These are phyloP conservation scores for Phialocephala sp. DNA, from an alignment of 2,329 filamentous ascomycete genomes.

Conservation along the genomic window DNA sequence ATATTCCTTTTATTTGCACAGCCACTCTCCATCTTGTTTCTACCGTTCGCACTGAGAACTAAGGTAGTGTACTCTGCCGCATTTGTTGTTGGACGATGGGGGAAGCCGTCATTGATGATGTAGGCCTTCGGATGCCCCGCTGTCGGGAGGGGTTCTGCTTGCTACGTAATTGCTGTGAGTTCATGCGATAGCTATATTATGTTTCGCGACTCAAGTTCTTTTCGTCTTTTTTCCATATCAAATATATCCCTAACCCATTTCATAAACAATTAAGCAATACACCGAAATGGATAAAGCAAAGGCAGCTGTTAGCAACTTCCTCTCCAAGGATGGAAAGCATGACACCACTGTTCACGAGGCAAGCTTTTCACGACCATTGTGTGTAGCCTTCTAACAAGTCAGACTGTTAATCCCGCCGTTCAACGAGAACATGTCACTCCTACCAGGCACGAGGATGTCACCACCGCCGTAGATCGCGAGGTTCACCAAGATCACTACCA, in stretches of 20 bases:
- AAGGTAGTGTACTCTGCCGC: not conserved
- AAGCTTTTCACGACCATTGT: slow-evolving; percentile 5
- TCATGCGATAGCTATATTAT: slow-evolving; percentile 11
- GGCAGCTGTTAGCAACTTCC: slow-evolving; percentile 64
- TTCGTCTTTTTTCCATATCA: not conserved
- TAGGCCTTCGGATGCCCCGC: slow-evolving; percentile 22
- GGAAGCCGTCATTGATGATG: slow-evolving; percentile 37
- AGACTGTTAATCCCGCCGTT: slow-evolving; percentile 62
- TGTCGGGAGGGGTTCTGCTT: not conserved
- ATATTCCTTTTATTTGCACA: not conserved
- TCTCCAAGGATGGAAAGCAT: slow-evolving; percentile 65
- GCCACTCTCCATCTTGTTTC: not conserved
- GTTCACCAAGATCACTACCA: slow-evolving; percentile 76
- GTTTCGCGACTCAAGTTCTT: slow-evolving; percentile 1
- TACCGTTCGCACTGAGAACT: not conserved
- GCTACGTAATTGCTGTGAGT: slow-evolving; percentile 23
- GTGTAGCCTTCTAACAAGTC: not conserved
- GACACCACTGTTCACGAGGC: slow-evolving; percentile 73
- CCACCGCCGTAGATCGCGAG: slow-evolving; percentile 69
- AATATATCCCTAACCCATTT: slow-evolving; percentile 4
- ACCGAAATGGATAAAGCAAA: slow-evolving; percentile 67
- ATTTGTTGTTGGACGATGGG: not conserved
- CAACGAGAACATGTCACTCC: slow-evolving; percentile 64
- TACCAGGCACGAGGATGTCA: slow-evolving; percentile 65
- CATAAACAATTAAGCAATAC: not conserved